Evolutionary conservation across 73 alveolate genomes (phyloP), one percentile per base, ranked within the genome.

Genomic region (Stentor coeruleus): DNA sequence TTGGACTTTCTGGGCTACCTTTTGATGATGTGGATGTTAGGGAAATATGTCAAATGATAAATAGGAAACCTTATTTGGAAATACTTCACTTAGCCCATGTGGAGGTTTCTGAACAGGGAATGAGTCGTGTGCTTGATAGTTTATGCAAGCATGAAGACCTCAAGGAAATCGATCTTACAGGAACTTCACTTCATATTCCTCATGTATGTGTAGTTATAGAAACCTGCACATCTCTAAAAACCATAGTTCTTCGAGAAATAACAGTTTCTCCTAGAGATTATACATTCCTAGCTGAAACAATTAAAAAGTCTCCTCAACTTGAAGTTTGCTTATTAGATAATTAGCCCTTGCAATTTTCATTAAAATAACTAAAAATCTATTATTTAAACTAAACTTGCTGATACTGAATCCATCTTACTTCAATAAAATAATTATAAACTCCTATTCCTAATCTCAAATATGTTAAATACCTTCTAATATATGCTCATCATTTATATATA

Each of bases 311-410:
- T n/a, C 73, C 73, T 20, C 73, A 57, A 57, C 28, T 57, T 20
- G 73, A 57, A 57, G 73, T 57, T 20, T 57, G 73, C 28, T 57
- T 57, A 57, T 57, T 57, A 57, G 73, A 57, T 57, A 57, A 57
- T 57, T 57, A 57, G 28, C 28, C 28, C 28, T 49, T 49, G 28
- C 15, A 49, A 11, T 11, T 49, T 11, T 11, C 6, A 11, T 11
- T 49, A 49, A 49, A 49, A 11, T 11, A 49, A 15, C 28, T 11
- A 49, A 49, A 11, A 11, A 11, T 49, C 6, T 49, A 49, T 6
- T 49, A 49, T 6, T 15, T 15, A 11, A 6, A 49, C 28, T n/a
- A n/a, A 49, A 49, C 15, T 49, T 49, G 15, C 15, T 49, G 6
- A 49, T 49, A 11, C 28, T 11, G 6, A 11, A 49, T 49, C 28